These are phyloP conservation scores for Paramecium caudatum DNA, from an alignment of 73 alveolate genomes.

Conservation along the genomic window DNA sequence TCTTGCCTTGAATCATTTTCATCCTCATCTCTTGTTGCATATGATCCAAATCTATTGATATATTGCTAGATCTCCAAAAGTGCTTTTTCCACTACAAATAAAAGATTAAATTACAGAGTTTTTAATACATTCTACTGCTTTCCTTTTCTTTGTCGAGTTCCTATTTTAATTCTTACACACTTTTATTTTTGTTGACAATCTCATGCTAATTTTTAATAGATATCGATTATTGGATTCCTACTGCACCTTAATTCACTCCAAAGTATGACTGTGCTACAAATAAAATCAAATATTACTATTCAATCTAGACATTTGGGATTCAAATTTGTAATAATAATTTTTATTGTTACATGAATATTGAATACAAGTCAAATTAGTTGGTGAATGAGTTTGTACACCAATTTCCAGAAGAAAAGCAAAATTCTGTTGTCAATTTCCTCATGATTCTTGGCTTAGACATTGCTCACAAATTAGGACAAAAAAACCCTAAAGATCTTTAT, in stretches of 20 bases:
- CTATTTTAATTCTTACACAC: background rate
- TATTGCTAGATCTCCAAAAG: background rate
- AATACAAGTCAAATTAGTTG: slow-evolving; percentile 7
- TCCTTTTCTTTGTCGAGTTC: slow-evolving; percentile 24
- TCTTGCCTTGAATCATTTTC: slow-evolving; percentile 7
- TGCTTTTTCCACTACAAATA: slow-evolving; percentile 18
- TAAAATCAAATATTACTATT: background rate
- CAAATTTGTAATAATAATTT: slow-evolving; percentile 1
- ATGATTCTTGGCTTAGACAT: slow-evolving; percentile 33
- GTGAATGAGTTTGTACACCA: background rate
- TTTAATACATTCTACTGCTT: slow-evolving; percentile 1
- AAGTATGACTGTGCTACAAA: background rate
- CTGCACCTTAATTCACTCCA: background rate
- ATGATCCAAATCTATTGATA: slow-evolving; percentile 62
- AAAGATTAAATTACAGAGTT: background rate
- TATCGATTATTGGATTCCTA: background rate
- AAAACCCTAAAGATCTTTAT: background rate
- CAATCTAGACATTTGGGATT: background rate
- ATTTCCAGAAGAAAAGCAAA: slow-evolving; percentile 6
- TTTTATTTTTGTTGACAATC: background rate
- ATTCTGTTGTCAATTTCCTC: background rate
- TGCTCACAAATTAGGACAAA: slow-evolving; percentile 30
- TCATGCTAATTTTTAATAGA: background rate
- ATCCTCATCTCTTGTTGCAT: background rate
- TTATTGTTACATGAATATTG: slow-evolving; percentile 30